A percentile compares a stretch with the other conserved stretches of the same genome.
phyloP scores from a whole-genome alignment of 306 rosid species.

The Elaeagnus macrophylla region DNA sequence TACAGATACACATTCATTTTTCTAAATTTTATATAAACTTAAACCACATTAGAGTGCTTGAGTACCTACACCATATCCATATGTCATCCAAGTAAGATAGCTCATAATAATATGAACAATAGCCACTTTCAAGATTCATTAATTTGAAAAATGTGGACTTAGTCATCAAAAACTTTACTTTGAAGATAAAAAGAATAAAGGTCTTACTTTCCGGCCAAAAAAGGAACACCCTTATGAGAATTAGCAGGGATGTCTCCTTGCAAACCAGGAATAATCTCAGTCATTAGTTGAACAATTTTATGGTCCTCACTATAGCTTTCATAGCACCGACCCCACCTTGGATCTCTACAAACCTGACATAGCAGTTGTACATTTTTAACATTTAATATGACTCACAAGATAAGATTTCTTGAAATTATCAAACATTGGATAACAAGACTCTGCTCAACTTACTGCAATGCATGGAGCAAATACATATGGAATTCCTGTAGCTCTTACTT shows the following conservation, averaged over 20 bases:
- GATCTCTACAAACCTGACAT: slow-evolving; percentile 88
- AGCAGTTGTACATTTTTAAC: neutral
- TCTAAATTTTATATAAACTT: no score
- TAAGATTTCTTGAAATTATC: neutral
- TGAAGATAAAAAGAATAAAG: slow-evolving; percentile 5
- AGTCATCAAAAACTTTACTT: neutral
- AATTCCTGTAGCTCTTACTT: slow-evolving; percentile 97
- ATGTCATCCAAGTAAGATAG: no score
- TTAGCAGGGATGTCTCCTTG: slow-evolving; percentile 73
- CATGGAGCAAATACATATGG: slow-evolving; percentile 91
- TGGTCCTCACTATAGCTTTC: slow-evolving; percentile 95
- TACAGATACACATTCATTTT: no score
- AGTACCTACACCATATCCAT: no score
- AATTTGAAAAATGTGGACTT: neutral
- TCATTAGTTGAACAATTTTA: slow-evolving; percentile 65
- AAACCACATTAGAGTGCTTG: no score
- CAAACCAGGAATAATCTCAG: slow-evolving; percentile 90
- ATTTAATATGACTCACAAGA: neutral
- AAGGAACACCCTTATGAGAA: slow-evolving; percentile 66
- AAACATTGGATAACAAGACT: neutral
- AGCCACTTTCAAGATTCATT: no score
- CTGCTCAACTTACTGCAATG: slow-evolving; percentile 64
- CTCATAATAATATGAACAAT: no score
- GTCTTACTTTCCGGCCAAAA: slow-evolving; percentile 86
- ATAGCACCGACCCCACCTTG: slow-evolving; percentile 99